Evolutionary conservation across 2,329 filamentous ascomycete species (phyloP).

Genomic region (Fusarium continuum): DNA sequence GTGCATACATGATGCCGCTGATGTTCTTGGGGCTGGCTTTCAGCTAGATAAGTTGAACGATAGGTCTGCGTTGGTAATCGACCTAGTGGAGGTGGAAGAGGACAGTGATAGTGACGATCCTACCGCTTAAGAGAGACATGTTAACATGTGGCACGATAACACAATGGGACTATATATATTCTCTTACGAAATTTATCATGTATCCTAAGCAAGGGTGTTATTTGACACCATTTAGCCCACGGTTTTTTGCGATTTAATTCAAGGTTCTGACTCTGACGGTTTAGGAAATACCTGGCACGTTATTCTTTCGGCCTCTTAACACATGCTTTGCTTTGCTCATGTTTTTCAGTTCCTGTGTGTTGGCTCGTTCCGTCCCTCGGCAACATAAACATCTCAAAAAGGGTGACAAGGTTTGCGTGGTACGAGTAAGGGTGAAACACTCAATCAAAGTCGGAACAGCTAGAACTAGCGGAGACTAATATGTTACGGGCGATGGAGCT

Average conservation of each 20-base stretch:
- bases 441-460: neutral
- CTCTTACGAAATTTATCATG: neutral
- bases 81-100: conserved; percentile 11
- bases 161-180: no score
- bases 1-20: conserved; percentile 6
- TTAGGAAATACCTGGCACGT: neutral
- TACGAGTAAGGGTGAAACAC: neutral
- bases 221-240: no score
- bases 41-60: conserved; percentile 14
- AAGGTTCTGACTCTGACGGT: neutral
- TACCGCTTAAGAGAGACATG: neutral
- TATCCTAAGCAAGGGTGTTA: no score
- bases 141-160: neutral
- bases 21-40: conserved; percentile 1
- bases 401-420: neutral
- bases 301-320: conserved; percentile 2
- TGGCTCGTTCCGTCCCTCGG: neutral
- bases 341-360: neutral
- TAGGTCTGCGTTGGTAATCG: conserved; percentile 6
- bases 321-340: neutral
- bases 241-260: neutral
- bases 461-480: neutral
- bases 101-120: conserved; percentile 7
- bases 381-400: neutral
- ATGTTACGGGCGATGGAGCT: neutral